Percentiles rank a stretch among this genome's conserved stretches.
Conservation (phyloP, 208 protist species). For the Wallacemonas collosoma region DNA sequence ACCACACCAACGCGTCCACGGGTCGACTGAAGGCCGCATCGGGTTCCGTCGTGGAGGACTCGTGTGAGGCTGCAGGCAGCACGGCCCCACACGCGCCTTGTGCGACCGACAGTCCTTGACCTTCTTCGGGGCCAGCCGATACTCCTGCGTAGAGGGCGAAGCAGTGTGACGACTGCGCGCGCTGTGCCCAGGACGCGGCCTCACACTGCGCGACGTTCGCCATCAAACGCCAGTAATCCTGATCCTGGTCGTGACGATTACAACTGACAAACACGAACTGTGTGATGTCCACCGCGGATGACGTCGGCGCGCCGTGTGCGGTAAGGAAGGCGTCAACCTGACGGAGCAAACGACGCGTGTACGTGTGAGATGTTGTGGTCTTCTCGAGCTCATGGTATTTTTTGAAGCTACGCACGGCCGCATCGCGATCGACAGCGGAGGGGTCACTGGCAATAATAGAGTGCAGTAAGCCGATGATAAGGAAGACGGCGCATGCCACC, state of each 20-base stretch:
- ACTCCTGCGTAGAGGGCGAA: slow-evolving; percentile 31
- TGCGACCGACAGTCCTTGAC: neutral
- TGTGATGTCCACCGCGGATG: slow-evolving; percentile 22
- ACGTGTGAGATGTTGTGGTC: neutral
- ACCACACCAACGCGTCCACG: slow-evolving; percentile 75
- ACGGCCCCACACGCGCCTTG: slow-evolving; percentile 12
- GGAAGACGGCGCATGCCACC: neutral
- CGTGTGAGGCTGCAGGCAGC: slow-evolving; percentile 1
- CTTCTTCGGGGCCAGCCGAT: neutral
- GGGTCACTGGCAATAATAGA: slow-evolving; percentile 8
- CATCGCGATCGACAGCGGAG: no score
- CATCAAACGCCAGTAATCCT: slow-evolving; percentile 71
- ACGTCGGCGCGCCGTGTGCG: slow-evolving; percentile 18
- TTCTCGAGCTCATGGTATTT: neutral
- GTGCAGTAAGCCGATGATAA: slow-evolving; percentile 11
- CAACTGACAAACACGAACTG: slow-evolving; percentile 81
- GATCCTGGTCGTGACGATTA: slow-evolving; percentile 66
- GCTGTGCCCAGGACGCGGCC: slow-evolving; percentile 21
- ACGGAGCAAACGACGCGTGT: neutral
- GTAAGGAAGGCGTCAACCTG: slow-evolving; percentile 2
- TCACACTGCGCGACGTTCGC: slow-evolving; percentile 47
- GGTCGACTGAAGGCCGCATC: slow-evolving; percentile 10
- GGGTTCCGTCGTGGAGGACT: slow-evolving; percentile 19
- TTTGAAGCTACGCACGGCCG: neutral
- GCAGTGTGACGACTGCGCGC: slow-evolving; percentile 25